Evolutionary conservation across 2,329 filamentous ascomycete genomes (phyloP), one percentile per base, ranked within the genome.

Genomic region (Paecilomyces sp.): DNA sequence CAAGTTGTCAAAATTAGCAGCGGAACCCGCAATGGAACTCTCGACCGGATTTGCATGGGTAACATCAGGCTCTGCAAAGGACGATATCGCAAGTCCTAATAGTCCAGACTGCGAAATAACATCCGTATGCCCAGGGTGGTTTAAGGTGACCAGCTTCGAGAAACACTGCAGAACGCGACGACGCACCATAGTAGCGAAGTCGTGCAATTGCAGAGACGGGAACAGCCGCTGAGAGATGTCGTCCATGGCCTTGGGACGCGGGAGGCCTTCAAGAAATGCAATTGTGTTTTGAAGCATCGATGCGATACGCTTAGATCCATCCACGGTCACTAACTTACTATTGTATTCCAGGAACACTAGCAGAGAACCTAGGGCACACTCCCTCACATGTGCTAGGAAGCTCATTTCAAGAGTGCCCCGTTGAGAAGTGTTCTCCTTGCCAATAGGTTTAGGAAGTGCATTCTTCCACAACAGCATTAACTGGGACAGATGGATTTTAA

Each of bases 401-500:
- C 91, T 96, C 3, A 93, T 87, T 72, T 99, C 95, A 7, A 97
- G 80, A 56, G 91, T 83, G 63, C 90, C 93, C 57, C 92, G 85
- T 63, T 93, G 87, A 0, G 88, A 85, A 56, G 91, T 91, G 65
- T 94, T 95, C 66, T 97, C 93, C 72, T 92, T 95, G 34, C 91
- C 88, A n/a, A 97, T 77, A 5, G 95, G 93, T 69, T 95, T 96
- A 0, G 95, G 93, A 11, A 99, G 81, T 0, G 94, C 93, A 74
- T 97, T 99, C 75, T 96, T 96, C 94, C 94, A 99, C 6, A 99
- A 80, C 8, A 99, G 79, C 59, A 99, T 85, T 24, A 99, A 81
- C 70, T 99, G 94, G 2, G 92, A 93, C 7, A 99, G 83, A 75
- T 99, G 94, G 25, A 97, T 97, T 77, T 99, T 99, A 74, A 97